Evolutionary conservation across 2,329 filamentous ascomycete genomes (phyloP), one percentile per base, ranked within the genome.

Genomic region (Botrytis hyacinthi): DNA sequence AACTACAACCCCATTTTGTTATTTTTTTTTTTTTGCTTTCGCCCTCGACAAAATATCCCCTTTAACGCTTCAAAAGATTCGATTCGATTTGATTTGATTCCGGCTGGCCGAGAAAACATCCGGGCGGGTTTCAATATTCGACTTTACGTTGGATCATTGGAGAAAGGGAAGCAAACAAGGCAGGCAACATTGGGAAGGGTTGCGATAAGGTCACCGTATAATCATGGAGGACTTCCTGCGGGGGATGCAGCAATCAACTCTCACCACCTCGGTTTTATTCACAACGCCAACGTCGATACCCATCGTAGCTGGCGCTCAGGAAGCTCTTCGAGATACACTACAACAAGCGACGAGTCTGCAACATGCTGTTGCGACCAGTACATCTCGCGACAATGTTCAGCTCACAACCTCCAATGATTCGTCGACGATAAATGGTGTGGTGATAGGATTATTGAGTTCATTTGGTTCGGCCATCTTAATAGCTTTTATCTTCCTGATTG

Each of bases 391-490:
- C 32, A 26, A 69, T 68, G 62, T 69, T 42, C 62, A 69, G 22
- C 51, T 61, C 12, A 16, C 69, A 14, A 60, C 71, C 40, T 67
- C 29, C 16, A 72, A 29, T 14, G 77, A 78, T 60, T 86, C 85
- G 42, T 86, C 85, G 44, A 86, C 86, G 78, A 82, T 90, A 77
- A 90, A 89, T 76, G 95, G 95, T 82, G 93, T 98, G 80, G 88
- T 98, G 83, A 98, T 99, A 82, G 96, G 95, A 78, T 90, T 99
- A 81, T 87, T 98, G 75, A 97, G 95, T 57, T 97, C 95, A 22
- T 95, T 98, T 83, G 95, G 94, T 75, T 97, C 95, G 57, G 95
- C 95, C 62, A 89, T 93, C 46, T 86, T 98, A 73, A 94, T 97
- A 76, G 91, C 93, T 73, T 82, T 97, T 76, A 86, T 97, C 74